phyloP scores from a whole-genome alignment of 305 asterid genomes.

The Striga hermonthica region DNA sequence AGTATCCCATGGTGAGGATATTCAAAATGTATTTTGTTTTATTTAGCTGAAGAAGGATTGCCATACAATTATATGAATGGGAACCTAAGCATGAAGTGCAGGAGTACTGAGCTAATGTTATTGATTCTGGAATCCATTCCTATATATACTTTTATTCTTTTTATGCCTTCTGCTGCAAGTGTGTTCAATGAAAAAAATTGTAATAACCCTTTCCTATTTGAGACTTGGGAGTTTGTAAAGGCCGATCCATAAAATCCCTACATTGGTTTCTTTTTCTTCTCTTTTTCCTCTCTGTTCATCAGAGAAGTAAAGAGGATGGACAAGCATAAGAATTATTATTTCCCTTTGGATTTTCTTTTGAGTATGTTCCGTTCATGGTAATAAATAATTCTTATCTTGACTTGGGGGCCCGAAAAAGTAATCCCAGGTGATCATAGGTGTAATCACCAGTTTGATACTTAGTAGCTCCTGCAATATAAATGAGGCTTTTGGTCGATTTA shows the following conservation, averaged over 20 bases:
- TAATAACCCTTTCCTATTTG: not conserved
- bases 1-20: constrained; percentile 54
- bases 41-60: constrained; percentile 9
- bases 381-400: not conserved
- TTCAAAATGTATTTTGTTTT: constrained; percentile 20
- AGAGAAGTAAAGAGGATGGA: not conserved
- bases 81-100: not conserved
- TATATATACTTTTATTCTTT: not conserved
- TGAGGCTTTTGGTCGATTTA: constrained; percentile 21
- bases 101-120: constrained; percentile 3
- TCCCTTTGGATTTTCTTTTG: not conserved
- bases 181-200: not conserved
- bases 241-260: not conserved
- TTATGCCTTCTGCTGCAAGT: not conserved
- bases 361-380: not conserved
- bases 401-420: not conserved
- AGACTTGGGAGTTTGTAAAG: too few species aligned
- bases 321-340: not conserved
- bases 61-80: not conserved
- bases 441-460: constrained; percentile 24
- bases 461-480: constrained; percentile 16
- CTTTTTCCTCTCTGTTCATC: not conserved
- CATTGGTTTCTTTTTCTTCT: not conserved
- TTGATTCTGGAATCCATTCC: not conserved
- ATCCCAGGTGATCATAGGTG: not conserved